These are phyloP conservation scores for Penicillium pulvis DNA, from an alignment of 495 filamentous ascomycete species.

Conservation along the genomic window DNA sequence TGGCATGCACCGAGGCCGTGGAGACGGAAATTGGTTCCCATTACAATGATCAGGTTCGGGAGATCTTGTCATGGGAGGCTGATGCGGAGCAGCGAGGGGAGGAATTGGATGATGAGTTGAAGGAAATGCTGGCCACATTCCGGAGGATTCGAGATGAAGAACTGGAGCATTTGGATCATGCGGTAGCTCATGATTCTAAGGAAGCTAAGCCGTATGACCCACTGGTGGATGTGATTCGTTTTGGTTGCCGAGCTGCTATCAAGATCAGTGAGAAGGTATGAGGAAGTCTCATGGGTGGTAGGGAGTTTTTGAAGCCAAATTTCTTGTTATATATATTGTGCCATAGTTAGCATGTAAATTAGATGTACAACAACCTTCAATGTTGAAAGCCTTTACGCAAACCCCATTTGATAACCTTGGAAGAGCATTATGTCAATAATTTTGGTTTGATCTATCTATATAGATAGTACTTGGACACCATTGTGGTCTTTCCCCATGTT, in stretches of 20 bases:
- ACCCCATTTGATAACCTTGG: too few species aligned
- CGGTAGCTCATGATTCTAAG: slow-evolving; percentile 87
- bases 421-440: too few species aligned
- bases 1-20: slow-evolving; percentile 98
- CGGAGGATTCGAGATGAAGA: slow-evolving; percentile 92
- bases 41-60: slow-evolving; percentile 89
- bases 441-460: too few species aligned
- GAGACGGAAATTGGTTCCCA: slow-evolving; percentile 97
- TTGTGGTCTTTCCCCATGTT: neutral
- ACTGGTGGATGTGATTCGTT: slow-evolving; percentile 82
- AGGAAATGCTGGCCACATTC: slow-evolving; percentile 69
- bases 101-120: slow-evolving; percentile 76
- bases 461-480: too few species aligned
- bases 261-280: slow-evolving; percentile 87
- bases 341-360: neutral
- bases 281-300: slow-evolving; percentile 11
- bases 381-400: neutral
- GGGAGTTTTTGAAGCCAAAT: neutral
- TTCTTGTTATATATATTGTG: neutral
- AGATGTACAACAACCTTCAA: neutral
- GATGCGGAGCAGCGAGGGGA: slow-evolving; percentile 65
- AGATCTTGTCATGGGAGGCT: slow-evolving; percentile 76
- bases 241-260: slow-evolving; percentile 88
- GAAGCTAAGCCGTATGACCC: slow-evolving; percentile 85
- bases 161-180: slow-evolving; percentile 94